Evolutionary conservation across 164 flowering plant species (phyloP).

Genomic region (Taxillus chinensis): DNA sequence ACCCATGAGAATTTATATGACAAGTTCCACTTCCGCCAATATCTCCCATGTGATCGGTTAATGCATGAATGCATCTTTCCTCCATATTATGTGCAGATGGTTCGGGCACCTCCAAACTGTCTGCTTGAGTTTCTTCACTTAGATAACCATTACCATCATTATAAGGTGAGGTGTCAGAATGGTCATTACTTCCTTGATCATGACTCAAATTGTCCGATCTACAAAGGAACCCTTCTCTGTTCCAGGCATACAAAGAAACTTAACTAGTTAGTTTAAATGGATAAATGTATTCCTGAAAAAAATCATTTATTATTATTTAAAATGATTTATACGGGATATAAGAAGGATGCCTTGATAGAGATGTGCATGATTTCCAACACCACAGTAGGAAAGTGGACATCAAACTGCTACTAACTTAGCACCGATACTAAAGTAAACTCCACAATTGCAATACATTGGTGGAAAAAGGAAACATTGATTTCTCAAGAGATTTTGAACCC

Average conservation of each 20-base stretch:
- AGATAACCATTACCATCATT: constrained; percentile 10
- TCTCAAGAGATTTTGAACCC: too few species aligned
- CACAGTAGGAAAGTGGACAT: too few species aligned
- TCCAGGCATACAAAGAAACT: background rate
- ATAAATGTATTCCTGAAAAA: background rate
- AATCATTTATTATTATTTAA: background rate
- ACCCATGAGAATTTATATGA: constrained; percentile 9
- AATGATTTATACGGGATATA: background rate
- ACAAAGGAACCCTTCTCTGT: constrained; percentile 53
- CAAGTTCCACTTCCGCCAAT: constrained; percentile 7
- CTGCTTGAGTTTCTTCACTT: constrained; percentile 20
- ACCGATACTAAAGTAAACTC: too few species aligned
- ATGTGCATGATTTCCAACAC: too few species aligned
- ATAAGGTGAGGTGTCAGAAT: constrained; percentile 24
- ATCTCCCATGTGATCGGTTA: constrained; percentile 11
- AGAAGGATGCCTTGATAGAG: too few species aligned
- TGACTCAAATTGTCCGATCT: constrained; percentile 27
- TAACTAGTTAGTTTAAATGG: background rate
- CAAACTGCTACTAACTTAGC: too few species aligned
- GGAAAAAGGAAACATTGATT: too few species aligned
- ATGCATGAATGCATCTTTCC: constrained; percentile 8
- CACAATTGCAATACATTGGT: too few species aligned
- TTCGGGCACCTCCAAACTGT: constrained; percentile 10
- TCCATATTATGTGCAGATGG: constrained; percentile 10
- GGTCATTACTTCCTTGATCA: constrained; percentile 19